A percentile compares a stretch with the other conserved stretches of the same genome.
phyloP scores from a whole-genome alignment of 352 stramenopile genomes.

The Phytophthora citrophthora region DNA sequence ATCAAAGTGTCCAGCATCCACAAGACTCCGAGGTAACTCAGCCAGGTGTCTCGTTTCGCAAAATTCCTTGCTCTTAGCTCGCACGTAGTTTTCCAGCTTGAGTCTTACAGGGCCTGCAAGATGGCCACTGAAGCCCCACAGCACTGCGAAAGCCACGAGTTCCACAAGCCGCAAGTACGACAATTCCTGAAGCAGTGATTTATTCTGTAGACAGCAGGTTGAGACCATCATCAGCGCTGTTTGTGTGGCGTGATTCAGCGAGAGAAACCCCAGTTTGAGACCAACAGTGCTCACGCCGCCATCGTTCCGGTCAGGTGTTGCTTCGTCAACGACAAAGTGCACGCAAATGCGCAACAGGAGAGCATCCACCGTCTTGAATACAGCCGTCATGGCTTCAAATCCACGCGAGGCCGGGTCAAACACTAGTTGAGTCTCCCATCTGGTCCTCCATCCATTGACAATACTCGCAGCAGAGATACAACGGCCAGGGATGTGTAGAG shows the following conservation, averaged over 20 bases:
- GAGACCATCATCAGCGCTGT: slow-evolving; percentile 42
- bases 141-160: slow-evolving; percentile 50
- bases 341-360: slow-evolving; percentile 41
- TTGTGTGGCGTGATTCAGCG: slow-evolving; percentile 52
- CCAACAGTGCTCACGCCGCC: background rate
- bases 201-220: slow-evolving; percentile 46
- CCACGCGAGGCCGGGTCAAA: slow-evolving; percentile 22
- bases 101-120: slow-evolving; percentile 39
- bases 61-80: slow-evolving; percentile 43
- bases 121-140: slow-evolving; percentile 63
- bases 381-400: slow-evolving; percentile 18
- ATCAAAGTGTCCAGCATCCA: slow-evolving; percentile 47
- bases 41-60: slow-evolving; percentile 41
- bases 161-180: slow-evolving; percentile 33
- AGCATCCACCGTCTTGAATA: slow-evolving; percentile 39
- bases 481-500: slow-evolving; percentile 15
- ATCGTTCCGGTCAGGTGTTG: background rate
- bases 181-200: slow-evolving; percentile 39
- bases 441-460: slow-evolving; percentile 20
- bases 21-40: slow-evolving; percentile 36
- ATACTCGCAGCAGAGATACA: slow-evolving; percentile 33
- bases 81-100: slow-evolving; percentile 60
- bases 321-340: slow-evolving; percentile 35
- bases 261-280: slow-evolving; percentile 42
- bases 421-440: slow-evolving; percentile 27